These are phyloP conservation scores for Tolypocladium nubicola DNA, from an alignment of 2,329 filamentous ascomycete species.

Conservation along the genomic window DNA sequence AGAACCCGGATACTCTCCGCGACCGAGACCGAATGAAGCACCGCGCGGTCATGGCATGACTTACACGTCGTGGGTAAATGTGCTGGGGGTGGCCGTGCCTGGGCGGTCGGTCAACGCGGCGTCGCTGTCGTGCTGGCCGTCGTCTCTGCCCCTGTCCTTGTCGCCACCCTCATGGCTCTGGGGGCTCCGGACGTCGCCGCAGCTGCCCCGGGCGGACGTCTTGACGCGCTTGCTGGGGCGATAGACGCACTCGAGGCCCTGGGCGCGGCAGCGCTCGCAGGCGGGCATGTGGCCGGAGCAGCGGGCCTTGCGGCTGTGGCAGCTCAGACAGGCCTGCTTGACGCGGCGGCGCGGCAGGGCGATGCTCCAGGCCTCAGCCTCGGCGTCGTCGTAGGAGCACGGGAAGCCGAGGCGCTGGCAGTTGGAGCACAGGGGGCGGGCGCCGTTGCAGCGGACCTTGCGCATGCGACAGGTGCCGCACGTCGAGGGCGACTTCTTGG, in stretches of 20 bases:
- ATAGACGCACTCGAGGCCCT: constrained; percentile 46
- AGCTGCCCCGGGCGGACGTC: constrained; percentile 11
- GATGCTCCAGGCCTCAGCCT: constrained; percentile 28
- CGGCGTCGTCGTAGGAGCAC: constrained; percentile 44
- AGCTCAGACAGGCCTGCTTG: constrained; percentile 45
- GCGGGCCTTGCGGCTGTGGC: constrained; percentile 46
- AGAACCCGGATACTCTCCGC: not conserved
- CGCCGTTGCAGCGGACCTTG: constrained; percentile 49
- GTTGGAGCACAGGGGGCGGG: constrained; percentile 43
- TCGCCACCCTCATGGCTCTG: constrained; percentile 23
- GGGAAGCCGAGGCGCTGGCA: constrained; percentile 47
- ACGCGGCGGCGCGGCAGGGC: constrained; percentile 42
- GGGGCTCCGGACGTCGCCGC: constrained; percentile 17
- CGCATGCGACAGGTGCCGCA: constrained; percentile 43
- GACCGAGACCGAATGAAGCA: not conserved
- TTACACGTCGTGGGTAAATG: constrained; percentile 23
- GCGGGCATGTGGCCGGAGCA: constrained; percentile 47
- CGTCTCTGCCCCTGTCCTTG: constrained; percentile 8
- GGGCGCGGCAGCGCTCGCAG: constrained; percentile 38
- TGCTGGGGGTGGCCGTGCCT: constrained; percentile 21
- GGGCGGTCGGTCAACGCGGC: constrained; percentile 21
- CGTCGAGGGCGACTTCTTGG: constrained; percentile 27
- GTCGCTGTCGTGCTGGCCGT: constrained; percentile 23
- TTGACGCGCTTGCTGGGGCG: constrained; percentile 33
- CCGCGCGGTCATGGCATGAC: constrained; percentile 1